phyloP scores from a whole-genome alignment of 2,329 filamentous ascomycete genomes.

The Penicillium olsonii region DNA sequence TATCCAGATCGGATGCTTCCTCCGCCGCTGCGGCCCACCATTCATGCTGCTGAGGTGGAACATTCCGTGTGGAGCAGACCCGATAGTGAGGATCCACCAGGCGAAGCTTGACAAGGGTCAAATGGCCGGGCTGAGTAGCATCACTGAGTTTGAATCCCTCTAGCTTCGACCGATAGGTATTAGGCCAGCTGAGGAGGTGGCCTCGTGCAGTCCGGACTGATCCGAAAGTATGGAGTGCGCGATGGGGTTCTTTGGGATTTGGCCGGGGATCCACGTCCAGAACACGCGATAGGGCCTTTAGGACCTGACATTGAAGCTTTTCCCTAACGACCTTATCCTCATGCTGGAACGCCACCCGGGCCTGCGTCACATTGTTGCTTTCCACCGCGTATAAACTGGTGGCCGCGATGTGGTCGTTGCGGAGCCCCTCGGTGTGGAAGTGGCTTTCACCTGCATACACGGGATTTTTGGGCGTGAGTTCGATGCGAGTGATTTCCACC shows the following conservation, averaged over 20 bases:
- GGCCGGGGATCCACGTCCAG: background rate
- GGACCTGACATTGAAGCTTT: background rate
- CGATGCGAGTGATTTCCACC: background rate
- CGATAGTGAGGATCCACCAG: background rate
- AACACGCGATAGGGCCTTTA: background rate
- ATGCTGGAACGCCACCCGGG: slow-evolving; percentile 1
- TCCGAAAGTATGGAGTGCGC: background rate
- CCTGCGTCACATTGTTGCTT: background rate
- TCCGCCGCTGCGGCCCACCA: background rate
- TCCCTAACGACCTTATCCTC: background rate
- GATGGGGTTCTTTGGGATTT: background rate
- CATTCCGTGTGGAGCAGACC: background rate
- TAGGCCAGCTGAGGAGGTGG: slow-evolving; percentile 1
- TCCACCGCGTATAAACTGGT: background rate
- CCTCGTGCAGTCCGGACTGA: background rate
- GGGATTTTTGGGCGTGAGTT: background rate
- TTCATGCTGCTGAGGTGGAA: background rate
- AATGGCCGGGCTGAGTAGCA: background rate
- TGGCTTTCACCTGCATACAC: background rate
- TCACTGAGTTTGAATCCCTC: background rate
- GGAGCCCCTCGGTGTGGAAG: background rate
- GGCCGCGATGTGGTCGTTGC: background rate
- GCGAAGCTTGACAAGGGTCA: slow-evolving; percentile 1
- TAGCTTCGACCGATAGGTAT: background rate
- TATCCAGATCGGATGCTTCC: background rate